Conservation (phyloP, 495 filamentous ascomycete genomes). For the Daldinia decipiens region DNA sequence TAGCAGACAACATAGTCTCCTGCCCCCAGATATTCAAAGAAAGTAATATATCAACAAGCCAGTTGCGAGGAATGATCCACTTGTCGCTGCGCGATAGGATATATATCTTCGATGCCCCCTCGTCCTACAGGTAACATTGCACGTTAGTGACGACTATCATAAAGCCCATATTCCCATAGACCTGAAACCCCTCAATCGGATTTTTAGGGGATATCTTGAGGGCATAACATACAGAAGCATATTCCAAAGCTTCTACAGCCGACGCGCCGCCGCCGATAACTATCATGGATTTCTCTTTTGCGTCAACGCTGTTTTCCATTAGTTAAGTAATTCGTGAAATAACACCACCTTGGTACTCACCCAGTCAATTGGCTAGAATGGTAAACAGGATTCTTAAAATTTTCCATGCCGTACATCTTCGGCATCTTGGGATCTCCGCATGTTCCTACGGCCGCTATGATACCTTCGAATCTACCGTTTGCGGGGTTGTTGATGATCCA, state of each 20-base stretch:
- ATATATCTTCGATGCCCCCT: conserved; percentile 72
- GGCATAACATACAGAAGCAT: conserved; percentile 62
- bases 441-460: conserved; percentile 80
- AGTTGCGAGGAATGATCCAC: conserved; percentile 88
- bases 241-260: conserved; percentile 86
- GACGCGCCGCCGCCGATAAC: conserved; percentile 84
- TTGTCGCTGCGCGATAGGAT: conserved; percentile 84
- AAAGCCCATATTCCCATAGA: neutral
- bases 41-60: conserved; percentile 76
- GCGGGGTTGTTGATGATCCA: conserved; percentile 82
- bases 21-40: conserved; percentile 81
- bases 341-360: conserved; percentile 35
- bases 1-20: conserved; percentile 77
- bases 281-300: conserved; percentile 75
- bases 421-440: conserved; percentile 82
- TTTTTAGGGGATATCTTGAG: neutral
- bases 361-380: conserved; percentile 81
- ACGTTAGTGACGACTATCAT: conserved; percentile 6
- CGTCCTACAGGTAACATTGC: conserved; percentile 43
- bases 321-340: neutral
- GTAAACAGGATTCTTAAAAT: conserved; percentile 73
- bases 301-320: conserved; percentile 55
- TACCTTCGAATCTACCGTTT: conserved; percentile 78
- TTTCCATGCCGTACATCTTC: conserved; percentile 69
- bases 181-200: neutral